Evolutionary conservation across 1,284 basidiomycete species (phyloP), one percentile per base, ranked within the genome.

Genomic region (Pascua sp.): DNA sequence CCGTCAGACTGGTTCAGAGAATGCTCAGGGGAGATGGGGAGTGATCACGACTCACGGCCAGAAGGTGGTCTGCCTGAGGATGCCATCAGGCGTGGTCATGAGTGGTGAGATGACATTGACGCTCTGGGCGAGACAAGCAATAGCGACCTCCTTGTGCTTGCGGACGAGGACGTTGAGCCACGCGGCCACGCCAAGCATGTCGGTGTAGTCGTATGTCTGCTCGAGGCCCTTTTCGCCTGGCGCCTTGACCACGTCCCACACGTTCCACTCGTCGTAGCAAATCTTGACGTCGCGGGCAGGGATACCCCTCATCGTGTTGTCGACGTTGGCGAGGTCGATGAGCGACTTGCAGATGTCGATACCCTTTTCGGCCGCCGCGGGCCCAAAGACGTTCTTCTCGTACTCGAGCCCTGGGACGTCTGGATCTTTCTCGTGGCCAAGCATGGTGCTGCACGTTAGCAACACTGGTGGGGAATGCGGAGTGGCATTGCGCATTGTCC

Each of bases 141-240:
- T 84, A 53, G 81, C 82, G 46, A 86, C 81, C 24, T 84, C 76
- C 62, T 84, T 81, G 7, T 82, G 81, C 55, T 86, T 84, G 17
- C 85, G 78, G 12, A 86, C 80, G 57, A 86, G 83, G 9, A 85
- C 80, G 67, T 85, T 84, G 59, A 87, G 71, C 84, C 85, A 87
- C 1, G 83, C 79, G 7, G 81, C 81, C 68, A 77, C 77, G 61
- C 83, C 84, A 1, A 86, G 78, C 49, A 84, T 84, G 67, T 86
- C 85, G 7, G 83, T 83, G 39, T 84, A 78, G 61, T 83, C 83
- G 69, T 86, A 86, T 77, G 78, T 62, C 67, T 78, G 84, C 65
- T 86, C 83, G 0, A 85, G 78, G 0, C 85, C 84, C 24, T 32
- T 32, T 32, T 32, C 24, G 24, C 24, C 24, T 7, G 24, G 24